Percentiles rank a stretch among this genome's conserved stretches.
Evolutionary conservation across 2,329 filamentous ascomycete genomes (phyloP).

Genomic region (Beauveria sp.): DNA sequence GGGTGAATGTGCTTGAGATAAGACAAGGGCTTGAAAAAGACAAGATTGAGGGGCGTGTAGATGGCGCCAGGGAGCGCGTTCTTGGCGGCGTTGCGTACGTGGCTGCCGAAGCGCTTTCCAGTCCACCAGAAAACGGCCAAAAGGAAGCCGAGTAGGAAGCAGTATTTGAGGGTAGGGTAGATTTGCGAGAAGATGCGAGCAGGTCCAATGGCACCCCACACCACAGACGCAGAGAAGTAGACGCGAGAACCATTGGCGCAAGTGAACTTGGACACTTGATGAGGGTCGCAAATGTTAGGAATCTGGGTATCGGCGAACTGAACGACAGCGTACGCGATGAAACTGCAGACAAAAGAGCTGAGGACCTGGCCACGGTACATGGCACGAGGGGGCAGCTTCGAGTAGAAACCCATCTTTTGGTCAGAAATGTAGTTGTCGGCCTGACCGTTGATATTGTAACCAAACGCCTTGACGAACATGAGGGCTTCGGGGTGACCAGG

Average conservation of each 20-base stretch:
- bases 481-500: conserved; percentile 26
- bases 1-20: conserved; percentile 32
- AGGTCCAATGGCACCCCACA: conserved; percentile 23
- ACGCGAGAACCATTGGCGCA: conserved; percentile 24
- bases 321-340: conserved; percentile 35
- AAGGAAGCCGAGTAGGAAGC: conserved; percentile 13
- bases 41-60: conserved; percentile 14
- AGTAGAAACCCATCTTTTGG: conserved; percentile 27
- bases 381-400: conserved; percentile 22
- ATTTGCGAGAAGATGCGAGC: conserved; percentile 28
- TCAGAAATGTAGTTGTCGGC: conserved; percentile 31
- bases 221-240: conserved; percentile 26
- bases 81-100: conserved; percentile 9
- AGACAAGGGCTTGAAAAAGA: conserved; percentile 18
- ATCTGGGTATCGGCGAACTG: conserved; percentile 26
- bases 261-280: conserved; percentile 26
- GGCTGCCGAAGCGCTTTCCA: conserved; percentile 56
- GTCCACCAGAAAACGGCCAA: conserved; percentile 38
- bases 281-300: conserved; percentile 22
- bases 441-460: conserved; percentile 34
- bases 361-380: conserved; percentile 32
- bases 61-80: conserved; percentile 9
- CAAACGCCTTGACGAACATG: conserved; percentile 53
- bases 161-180: conserved; percentile 14
- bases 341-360: conserved; percentile 35